Base-by-base conservation (phyloP, 129 eudicot species). In the Calendula officinalis region DNA sequence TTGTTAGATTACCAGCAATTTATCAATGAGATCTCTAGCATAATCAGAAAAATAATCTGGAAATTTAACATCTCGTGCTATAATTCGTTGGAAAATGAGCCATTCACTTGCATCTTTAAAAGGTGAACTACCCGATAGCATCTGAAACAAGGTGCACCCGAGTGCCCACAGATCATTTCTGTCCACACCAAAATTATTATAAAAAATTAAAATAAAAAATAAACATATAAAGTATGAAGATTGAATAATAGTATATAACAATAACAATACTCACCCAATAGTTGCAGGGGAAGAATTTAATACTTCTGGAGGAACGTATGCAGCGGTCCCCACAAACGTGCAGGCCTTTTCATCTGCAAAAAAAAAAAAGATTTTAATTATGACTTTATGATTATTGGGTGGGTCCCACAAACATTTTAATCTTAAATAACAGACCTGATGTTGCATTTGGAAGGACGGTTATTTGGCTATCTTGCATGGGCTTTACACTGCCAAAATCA, bases 151-250 rank as follows among this genome's bases (percentile, higher is more conserved):
- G 46, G 99, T 94, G 88, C 99, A 94, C 51, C 99, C 99, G 62
- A 94, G 88, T 61, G 99, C 95, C 99, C 99, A 94, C 5, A 94
- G 86, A 77, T 94, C 99, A 71, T 88, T 94, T 69, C 99, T 94
- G 95, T 52, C 75, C 65, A 60, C 35, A 62, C 30, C 30, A 22
- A 0, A 22, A 22, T 22, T 22, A 22, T 22, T 22, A 22, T n/a
- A n/a, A n/a, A n/a, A n/a, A n/a, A n/a, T n/a, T n/a, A n/a, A n/a
- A n/a, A n/a, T n/a, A n/a, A n/a, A n/a, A 22, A 22, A 22, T 22
- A 22, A 22, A 22, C 1, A 22, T 22, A 22, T 22, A 22, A 22
- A 22, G 30, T 22, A 22, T 22, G 30, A 22, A 22, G n/a, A 22
- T 22, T 39, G 43, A 8, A 38, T 16, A 39, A 59, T 17, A 22